Evolutionary conservation across 257 asterid species (phyloP), one percentile per base, ranked within the genome.

Genomic region (Paraleonurus japonicus): DNA sequence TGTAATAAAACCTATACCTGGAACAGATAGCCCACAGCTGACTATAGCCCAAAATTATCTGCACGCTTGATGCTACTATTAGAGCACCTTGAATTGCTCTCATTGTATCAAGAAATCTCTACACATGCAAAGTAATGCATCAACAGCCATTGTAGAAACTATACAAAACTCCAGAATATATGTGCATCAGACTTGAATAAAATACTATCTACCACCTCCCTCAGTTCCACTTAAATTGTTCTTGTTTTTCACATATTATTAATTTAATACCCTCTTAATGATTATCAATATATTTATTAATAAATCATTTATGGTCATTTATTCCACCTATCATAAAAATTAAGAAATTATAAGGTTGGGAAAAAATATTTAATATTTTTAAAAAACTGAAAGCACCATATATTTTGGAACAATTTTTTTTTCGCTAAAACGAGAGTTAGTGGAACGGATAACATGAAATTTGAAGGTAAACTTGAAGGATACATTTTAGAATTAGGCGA

Each of bases 21-120:
- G 99, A 94, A 81, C 92, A 94, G 61, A 94, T 91, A 73, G 96
- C 98, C 99, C 99, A 94, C 9, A 91, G 89, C 85, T 94, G 99
- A 81, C 99, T 91, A 59, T 83, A 94, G 3, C 98, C 96, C 90
- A 94, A 72, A 66, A 94, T 88, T 66, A 94, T 94, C 89, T 94
- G 98, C 80, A 94, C 89, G 50, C 99, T 94, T 11, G 99, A 94
- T 60, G 99, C 98, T 45, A 94, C 96, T 10, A 94, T 94, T 19
- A 94, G 74, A 20, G 98, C 96, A 51, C 99, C 99, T 79, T 94
- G 99, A 33, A 85, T 92, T 12, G 99, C 98, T 74, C 95, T 53
- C 96, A 94, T 91, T 4, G 96, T 88, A 75, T 41, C 82, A 71
- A 88, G 55, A 81, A 94, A 94, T 77, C 97, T 86, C 99, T 94